Percentiles rank a stretch among this genome's conserved stretches.
Evolutionary conservation across 2,329 filamentous ascomycete genomes (phyloP).

Genomic region (Aureobasidium sp.): DNA sequence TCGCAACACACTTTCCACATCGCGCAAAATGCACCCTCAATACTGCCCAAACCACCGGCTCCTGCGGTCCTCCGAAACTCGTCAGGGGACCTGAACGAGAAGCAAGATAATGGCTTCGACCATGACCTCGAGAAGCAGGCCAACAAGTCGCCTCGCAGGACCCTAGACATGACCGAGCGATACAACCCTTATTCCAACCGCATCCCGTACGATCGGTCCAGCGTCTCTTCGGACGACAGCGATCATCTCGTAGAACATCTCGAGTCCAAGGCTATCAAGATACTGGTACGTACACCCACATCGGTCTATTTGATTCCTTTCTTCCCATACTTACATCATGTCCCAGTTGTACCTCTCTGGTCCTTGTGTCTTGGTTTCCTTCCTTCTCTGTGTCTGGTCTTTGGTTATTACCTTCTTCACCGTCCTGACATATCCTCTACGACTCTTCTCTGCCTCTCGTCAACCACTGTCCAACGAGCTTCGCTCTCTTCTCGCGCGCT

Average conservation of each 20-base stretch:
- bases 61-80: not conserved
- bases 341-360: slow-evolving; percentile 42
- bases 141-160: not conserved
- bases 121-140: not conserved
- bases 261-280: slow-evolving; percentile 36
- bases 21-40: not conserved
- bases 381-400: slow-evolving; percentile 47
- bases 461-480: slow-evolving; percentile 45
- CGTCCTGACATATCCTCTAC: slow-evolving; percentile 44
- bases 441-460: slow-evolving; percentile 34
- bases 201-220: not conserved
- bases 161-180: not conserved
- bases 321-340: slow-evolving; percentile 13
- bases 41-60: not conserved
- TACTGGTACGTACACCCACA: slow-evolving; percentile 27
- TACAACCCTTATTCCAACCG: not conserved
- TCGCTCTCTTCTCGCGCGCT: slow-evolving; percentile 43
- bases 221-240: slow-evolving; percentile 19
- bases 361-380: slow-evolving; percentile 46
- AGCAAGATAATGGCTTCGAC: not conserved
- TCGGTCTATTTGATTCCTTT: not conserved
- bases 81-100: not conserved
- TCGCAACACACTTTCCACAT: not conserved
- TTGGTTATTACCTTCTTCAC: slow-evolving; percentile 43
- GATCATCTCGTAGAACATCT: slow-evolving; percentile 31